Base-by-base conservation (phyloP, 345 rosid genomes). In the Citrus australasica region DNA sequence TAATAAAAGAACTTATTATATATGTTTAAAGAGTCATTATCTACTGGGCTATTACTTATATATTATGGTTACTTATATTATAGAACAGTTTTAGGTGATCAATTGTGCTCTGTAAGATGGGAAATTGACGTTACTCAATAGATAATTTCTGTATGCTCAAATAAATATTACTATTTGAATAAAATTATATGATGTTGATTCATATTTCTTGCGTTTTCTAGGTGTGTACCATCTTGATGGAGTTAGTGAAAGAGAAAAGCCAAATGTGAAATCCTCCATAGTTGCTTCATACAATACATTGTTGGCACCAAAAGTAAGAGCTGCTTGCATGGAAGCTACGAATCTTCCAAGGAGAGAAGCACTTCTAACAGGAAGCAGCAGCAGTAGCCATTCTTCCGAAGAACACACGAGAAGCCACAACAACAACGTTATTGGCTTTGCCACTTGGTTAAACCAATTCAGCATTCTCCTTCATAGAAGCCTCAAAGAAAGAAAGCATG, bases 401-500 rank as follows among this genome's bases (percentile, higher is more conserved):
- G 81, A 59, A 46, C 71, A 22, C 28, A 53, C 19, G 58, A 74
- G 84, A 69, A 69, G 87, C 68, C 74, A 25, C 11, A 58, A 75
- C 63, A 40, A 65, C 25, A 68, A 67, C 48, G 10, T 74, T 48
- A 14, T 42, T 22, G 83, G 85, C 68, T 7, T 92, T 5, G 55
- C 85, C 22, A 68, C 76, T 35, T 93, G 99, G 99, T 86, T 91
- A 40, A 85, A 86, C 83, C 98, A 93, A 60, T 91, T 93, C 81
- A 84, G 79, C 79, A 86, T 93, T 83, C 91, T 95, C 56, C 87
- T 93, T 62, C 94, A 84, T 19, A 90, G 99, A 83, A 90, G 97
- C 83, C 82, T 95, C 70, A 95, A 89, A 85, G 99, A 95, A 79
- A 71, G 99, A 6, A 90, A 87, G 66, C 90, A 95, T 32, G 99